Evolutionary conservation across 139 green algal genomes (phyloP).

Genomic region (Chlamydomonas urium): DNA sequence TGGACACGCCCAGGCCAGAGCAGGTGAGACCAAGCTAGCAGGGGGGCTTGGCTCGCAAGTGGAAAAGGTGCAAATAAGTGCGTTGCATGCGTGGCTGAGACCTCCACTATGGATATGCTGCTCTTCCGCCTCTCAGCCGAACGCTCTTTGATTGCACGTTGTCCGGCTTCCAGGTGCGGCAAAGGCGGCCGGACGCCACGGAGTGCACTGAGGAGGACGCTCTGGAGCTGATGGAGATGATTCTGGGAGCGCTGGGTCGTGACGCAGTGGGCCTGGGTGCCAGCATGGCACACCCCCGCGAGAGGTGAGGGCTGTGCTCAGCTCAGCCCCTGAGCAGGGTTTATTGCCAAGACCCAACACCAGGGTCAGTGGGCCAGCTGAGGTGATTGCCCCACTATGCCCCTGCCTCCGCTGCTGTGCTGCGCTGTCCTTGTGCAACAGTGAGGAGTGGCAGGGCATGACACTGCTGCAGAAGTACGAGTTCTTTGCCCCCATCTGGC

Average conservation of each 20-base stretch:
- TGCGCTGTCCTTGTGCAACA: too few species aligned
- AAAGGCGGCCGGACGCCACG: conserved; percentile 43
- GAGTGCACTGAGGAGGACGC: conserved; percentile 64
- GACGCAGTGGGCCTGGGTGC: conserved; percentile 76
- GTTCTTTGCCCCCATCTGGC: conserved; percentile 88
- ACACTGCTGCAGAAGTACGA: conserved; percentile 61
- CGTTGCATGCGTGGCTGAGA: background rate
- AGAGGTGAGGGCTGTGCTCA: too few species aligned
- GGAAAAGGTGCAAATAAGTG: background rate
- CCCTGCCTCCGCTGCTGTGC: too few species aligned
- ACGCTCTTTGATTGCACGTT: conserved; percentile 39
- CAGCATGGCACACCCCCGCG: conserved; percentile 70
- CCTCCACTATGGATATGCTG: background rate
- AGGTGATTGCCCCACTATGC: too few species aligned
- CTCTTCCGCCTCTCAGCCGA: background rate
- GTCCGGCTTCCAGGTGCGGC: too few species aligned
- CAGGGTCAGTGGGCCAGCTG: too few species aligned
- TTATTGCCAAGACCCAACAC: too few species aligned
- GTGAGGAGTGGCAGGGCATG: conserved; percentile 77
- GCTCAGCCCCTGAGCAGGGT: too few species aligned
- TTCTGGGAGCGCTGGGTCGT: conserved; percentile 74
- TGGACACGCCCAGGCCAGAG: conserved; percentile 70
- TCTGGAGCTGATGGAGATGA: conserved; percentile 92
- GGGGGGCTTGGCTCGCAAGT: too few species aligned
- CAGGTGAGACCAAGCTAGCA: too few species aligned